Base-by-base conservation (phyloP, 2,329 filamentous ascomycete genomes). In the Fusarium caatingaense region DNA sequence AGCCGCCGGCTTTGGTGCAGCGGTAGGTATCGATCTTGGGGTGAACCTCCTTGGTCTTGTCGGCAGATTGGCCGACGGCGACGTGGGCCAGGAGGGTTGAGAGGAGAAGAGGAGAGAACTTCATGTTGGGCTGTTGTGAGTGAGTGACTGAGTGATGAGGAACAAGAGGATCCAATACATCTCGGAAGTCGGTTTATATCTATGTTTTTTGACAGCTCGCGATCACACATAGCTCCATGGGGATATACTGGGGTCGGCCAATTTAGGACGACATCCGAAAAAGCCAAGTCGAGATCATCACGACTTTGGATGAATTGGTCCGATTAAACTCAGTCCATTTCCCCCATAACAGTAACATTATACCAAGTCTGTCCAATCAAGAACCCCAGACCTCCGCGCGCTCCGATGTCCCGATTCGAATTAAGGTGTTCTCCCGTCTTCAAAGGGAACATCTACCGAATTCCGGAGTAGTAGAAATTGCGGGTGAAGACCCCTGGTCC, bases 1-100 rank as follows among this genome's bases (percentile, higher is more conserved):
- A 88, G 53, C 86, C 86, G 10, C 78, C 78, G 6, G 74, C 77
- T 32, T 81, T 83, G 23, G 85, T 87, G 78, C 86, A 88, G 64
- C 83, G 81, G 74, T 80, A 86, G 5, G 86, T 88, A 6, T 79
- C 81, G 54, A 88, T 75, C 70, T 81, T 81, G 32, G 86, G 86
- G 56, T 88, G 86, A 4, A 25, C 81, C 79, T 71, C 88, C 85
- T 64, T 77, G 12, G 72, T 76, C 25, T 76, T 76, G 62, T 80
- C 79, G n/a, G 80, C 78, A n/a, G 77, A 78, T 68, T 83, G 82
- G 8, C 78, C 81, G 11, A 59, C 69, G 2, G 47, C 62, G 7
- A 28, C 44, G 27, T 66, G 55, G 9, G 48, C 44, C 12, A 64
- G 61, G 6, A 66, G 55, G 15, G 62, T 50, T 50, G 63, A 49